Percentiles rank a stretch among this genome's conserved stretches.
These are phyloP conservation scores for Fraxinus ornus DNA, from an alignment of 305 asterid species.

Conservation along the genomic window DNA sequence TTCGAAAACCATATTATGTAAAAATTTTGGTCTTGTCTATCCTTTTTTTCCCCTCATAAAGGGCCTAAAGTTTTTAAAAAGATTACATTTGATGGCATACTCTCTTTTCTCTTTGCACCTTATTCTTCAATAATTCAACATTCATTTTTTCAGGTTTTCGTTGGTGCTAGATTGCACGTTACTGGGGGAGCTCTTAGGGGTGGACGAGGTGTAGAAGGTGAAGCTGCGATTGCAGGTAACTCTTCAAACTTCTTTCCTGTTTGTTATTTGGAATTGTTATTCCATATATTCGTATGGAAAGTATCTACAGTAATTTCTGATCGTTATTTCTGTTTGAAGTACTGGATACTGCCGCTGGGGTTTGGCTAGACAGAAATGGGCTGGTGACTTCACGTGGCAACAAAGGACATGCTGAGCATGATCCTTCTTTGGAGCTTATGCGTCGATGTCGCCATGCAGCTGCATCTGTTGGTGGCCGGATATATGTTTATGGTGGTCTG, in stretches of 20 bases:
- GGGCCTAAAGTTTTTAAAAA: not conserved
- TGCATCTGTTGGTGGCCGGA: slow-evolving; percentile 91
- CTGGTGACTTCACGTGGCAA: slow-evolving; percentile 40
- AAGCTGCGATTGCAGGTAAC: slow-evolving; percentile 83
- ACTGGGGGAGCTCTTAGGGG: slow-evolving; percentile 98
- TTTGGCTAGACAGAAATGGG: slow-evolving; percentile 56
- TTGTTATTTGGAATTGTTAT: slow-evolving; percentile 17
- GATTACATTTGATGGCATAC: not conserved
- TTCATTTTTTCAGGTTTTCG: slow-evolving; percentile 71
- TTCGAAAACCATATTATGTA: not conserved
- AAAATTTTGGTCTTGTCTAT: not conserved
- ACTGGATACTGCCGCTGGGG: slow-evolving; percentile 63
- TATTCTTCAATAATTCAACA: slow-evolving; percentile 7
- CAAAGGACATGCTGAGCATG: slow-evolving; percentile 39
- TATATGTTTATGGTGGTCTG: slow-evolving; percentile 87
- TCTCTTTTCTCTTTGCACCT: slow-evolving; percentile 16
- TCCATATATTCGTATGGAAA: slow-evolving; percentile 18
- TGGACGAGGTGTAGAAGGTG: slow-evolving; percentile 94
- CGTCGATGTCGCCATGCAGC: slow-evolving; percentile 99
- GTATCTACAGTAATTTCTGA: slow-evolving; percentile 18
- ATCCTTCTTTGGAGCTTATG: slow-evolving; percentile 50
- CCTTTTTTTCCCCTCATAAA: not conserved
- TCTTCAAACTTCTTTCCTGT: slow-evolving; percentile 13
- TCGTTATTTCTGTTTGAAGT: slow-evolving; percentile 34
- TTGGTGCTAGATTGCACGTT: slow-evolving; percentile 97